These are phyloP conservation scores for Neophaeococcomyces mojaviensis DNA, from an alignment of 2,329 filamentous ascomycete species.

Conservation along the genomic window DNA sequence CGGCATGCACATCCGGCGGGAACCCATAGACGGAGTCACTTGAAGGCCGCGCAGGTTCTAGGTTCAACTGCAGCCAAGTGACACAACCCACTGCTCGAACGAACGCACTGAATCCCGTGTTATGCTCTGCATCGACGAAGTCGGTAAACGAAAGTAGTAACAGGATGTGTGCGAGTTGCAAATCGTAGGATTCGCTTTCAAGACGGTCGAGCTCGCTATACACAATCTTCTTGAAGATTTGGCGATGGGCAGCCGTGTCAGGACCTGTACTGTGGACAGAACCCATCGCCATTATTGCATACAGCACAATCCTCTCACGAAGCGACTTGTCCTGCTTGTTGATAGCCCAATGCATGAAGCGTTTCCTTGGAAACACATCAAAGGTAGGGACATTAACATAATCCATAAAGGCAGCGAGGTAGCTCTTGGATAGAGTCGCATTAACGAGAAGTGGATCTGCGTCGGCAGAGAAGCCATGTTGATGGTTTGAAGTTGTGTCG, in stretches of 20 bases:
- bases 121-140: slow-evolving; percentile 52
- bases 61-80: slow-evolving; percentile 54
- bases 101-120: slow-evolving; percentile 57
- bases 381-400: slow-evolving; percentile 49
- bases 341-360: slow-evolving; percentile 50
- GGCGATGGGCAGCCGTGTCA: slow-evolving; percentile 39
- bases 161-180: slow-evolving; percentile 61
- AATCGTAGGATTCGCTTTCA: slow-evolving; percentile 42
- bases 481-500: not conserved
- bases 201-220: slow-evolving; percentile 49
- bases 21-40: slow-evolving; percentile 48
- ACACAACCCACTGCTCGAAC: slow-evolving; percentile 56
- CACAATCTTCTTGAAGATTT: slow-evolving; percentile 48
- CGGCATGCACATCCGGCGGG: slow-evolving; percentile 50
- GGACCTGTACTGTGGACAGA: slow-evolving; percentile 46
- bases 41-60: slow-evolving; percentile 39
- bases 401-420: slow-evolving; percentile 51
- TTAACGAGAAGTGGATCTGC: slow-evolving; percentile 49
- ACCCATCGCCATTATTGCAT: slow-evolving; percentile 52
- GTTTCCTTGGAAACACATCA: slow-evolving; percentile 47
- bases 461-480: slow-evolving; percentile 33
- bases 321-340: slow-evolving; percentile 41
- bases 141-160: slow-evolving; percentile 62
- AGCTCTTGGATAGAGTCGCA: slow-evolving; percentile 42
- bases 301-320: slow-evolving; percentile 54